phyloP scores from a whole-genome alignment of 2,329 filamentous ascomycete species.

The Aspergillus eucalypticola region DNA sequence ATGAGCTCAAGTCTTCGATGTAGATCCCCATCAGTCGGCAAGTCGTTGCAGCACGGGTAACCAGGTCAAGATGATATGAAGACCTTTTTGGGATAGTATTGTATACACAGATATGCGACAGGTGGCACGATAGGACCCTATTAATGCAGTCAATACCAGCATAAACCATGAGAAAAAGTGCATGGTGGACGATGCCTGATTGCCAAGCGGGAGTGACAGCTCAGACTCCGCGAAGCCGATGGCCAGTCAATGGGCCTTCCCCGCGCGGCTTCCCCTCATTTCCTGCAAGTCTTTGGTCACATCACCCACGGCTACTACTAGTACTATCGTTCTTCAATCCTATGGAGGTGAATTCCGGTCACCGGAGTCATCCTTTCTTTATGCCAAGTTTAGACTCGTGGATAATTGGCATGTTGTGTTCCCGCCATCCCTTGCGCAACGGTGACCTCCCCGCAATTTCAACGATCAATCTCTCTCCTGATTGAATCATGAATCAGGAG shows the following conservation, averaged over 20 bases:
- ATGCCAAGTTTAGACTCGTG: constrained; percentile 15
- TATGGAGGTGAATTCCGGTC: constrained; percentile 9
- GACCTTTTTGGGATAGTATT: background rate
- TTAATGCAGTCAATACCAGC: background rate
- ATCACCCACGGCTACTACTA: constrained; percentile 10
- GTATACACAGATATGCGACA: background rate
- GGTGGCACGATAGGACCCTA: background rate
- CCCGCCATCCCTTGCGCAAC: constrained; percentile 10
- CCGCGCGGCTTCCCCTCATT: constrained; percentile 17
- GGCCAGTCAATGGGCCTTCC: constrained; percentile 4
- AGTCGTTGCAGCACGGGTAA: background rate
- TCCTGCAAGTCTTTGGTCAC: constrained; percentile 12
- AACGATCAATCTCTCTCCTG: constrained; percentile 5
- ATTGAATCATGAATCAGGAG: background rate
- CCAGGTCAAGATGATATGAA: background rate
- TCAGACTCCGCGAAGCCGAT: background rate
- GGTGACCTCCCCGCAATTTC: constrained; percentile 12
- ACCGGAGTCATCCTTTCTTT: constrained; percentile 11
- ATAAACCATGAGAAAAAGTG: background rate
- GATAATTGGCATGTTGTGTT: constrained; percentile 17
- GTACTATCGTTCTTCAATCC: constrained; percentile 12
- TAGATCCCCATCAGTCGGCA: background rate
- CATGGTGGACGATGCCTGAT: background rate
- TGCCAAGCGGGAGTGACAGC: background rate
- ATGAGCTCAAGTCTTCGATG: background rate